phyloP scores from a whole-genome alignment of 148 eudicot genomes.

The Dianthus caryophyllus region DNA sequence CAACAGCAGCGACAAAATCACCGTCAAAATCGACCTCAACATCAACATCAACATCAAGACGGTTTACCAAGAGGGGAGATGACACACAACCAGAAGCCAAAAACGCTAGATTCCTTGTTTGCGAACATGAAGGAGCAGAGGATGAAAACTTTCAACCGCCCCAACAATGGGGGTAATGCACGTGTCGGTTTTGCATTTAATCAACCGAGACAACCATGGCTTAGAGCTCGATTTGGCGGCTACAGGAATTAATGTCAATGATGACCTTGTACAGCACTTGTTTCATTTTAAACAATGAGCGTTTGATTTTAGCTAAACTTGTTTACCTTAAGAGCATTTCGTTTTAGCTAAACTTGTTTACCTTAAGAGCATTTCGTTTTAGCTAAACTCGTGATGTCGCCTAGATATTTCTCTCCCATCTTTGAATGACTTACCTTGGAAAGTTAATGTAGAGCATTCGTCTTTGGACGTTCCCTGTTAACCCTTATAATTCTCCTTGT shows the following conservation, averaged over 20 bases:
- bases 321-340: neutral
- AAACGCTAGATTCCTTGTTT: constrained; percentile 81
- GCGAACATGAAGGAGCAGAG: constrained; percentile 95
- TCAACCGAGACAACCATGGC: constrained; percentile 56
- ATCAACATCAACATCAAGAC: constrained; percentile 31
- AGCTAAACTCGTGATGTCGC: no score
- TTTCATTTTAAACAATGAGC: no score
- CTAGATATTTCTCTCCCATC: no score
- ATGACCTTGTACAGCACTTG: no score
- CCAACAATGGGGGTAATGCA: constrained; percentile 29
- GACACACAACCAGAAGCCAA: constrained; percentile 47
- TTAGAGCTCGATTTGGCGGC: constrained; percentile 54
- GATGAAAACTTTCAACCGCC: constrained; percentile 46
- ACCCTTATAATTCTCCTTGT: no score
- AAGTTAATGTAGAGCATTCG: no score
- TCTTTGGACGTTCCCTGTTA: no score
- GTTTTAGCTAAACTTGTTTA: neutral
- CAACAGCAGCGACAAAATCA: constrained; percentile 10
- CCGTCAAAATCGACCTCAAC: constrained; percentile 26
- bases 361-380: neutral
- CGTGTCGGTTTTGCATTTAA: constrained; percentile 36
- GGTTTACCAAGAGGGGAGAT: constrained; percentile 19
- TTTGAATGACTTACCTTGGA: no score
- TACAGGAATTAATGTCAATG: no score
- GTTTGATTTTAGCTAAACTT: neutral